phyloP scores from a whole-genome alignment of 2,329 filamentous ascomycete genomes.

The Hypoxylon sp. region DNA sequence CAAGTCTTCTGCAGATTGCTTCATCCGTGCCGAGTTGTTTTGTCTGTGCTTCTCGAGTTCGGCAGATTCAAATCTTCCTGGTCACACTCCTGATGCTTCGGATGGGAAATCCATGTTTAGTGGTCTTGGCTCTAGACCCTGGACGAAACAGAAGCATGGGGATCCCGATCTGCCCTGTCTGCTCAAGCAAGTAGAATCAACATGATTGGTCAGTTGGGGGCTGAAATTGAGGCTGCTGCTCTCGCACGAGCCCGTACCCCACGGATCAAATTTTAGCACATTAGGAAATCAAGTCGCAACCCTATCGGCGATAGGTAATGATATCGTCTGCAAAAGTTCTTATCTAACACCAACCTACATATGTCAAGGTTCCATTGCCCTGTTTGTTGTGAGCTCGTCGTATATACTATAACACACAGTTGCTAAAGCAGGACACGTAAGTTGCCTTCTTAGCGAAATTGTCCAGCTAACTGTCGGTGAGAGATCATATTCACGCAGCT shows the following conservation, averaged over 20 bases:
- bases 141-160: conserved; percentile 2
- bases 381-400: not conserved
- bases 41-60: not conserved
- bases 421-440: conserved; percentile 13
- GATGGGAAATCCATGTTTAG: not conserved
- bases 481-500: conserved; percentile 4
- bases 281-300: conserved; percentile 28
- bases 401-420: conserved; percentile 6
- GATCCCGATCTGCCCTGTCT: conserved; percentile 22
- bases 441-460: conserved; percentile 19
- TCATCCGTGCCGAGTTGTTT: not conserved
- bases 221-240: conserved; percentile 30
- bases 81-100: not conserved
- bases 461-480: not conserved
- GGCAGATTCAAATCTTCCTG: not conserved
- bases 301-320: too few relatives aligned
- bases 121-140: not conserved
- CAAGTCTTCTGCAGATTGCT: not conserved
- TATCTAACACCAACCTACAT: conserved; percentile 4
- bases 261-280: conserved; percentile 14
- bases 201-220: conserved; percentile 22
- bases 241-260: conserved; percentile 24
- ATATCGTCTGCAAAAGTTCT: not conserved
- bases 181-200: conserved; percentile 13
- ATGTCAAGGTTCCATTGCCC: conserved; percentile 3